Conservation (phyloP, 2,329 filamentous ascomycete species). For the Neofusicoccum cordaticola region DNA sequence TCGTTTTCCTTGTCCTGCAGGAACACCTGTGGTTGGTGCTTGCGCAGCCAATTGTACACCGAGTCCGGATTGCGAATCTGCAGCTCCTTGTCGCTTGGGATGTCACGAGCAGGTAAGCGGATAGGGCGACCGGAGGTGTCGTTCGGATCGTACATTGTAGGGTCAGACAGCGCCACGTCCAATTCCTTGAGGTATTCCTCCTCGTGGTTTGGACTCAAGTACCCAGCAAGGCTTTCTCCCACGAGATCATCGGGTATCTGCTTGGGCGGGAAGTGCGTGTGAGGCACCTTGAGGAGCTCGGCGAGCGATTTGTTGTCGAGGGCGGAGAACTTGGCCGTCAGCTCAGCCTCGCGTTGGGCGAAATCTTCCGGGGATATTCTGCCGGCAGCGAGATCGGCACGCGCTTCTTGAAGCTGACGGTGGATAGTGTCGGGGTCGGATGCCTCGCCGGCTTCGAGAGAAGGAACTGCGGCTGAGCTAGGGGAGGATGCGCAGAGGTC, state of each 20-base stretch:
- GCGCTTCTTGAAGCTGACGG: slow-evolving; percentile 33
- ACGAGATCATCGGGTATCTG: slow-evolving; percentile 38
- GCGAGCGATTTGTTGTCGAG: slow-evolving; percentile 32
- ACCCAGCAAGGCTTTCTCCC: slow-evolving; percentile 59
- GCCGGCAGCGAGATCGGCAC: slow-evolving; percentile 31
- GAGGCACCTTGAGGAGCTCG: slow-evolving; percentile 41
- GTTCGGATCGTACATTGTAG: slow-evolving; percentile 53
- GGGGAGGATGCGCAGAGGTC: slow-evolving; percentile 52
- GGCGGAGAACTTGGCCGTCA: slow-evolving; percentile 28
- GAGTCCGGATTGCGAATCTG: slow-evolving; percentile 78
- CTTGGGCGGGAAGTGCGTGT: slow-evolving; percentile 36
- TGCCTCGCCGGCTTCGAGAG: slow-evolving; percentile 23
- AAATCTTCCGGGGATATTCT: slow-evolving; percentile 31
- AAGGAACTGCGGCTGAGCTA: slow-evolving; percentile 24
- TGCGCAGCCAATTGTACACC: slow-evolving; percentile 92
- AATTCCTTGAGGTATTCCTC: slow-evolving; percentile 70
- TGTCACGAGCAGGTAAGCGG: slow-evolving; percentile 37
- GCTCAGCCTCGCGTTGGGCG: slow-evolving; percentile 26
- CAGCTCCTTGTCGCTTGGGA: slow-evolving; percentile 48
- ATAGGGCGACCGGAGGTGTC: slow-evolving; percentile 38
- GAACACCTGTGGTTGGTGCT: slow-evolving; percentile 80
- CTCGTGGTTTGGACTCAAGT: slow-evolving; percentile 67
- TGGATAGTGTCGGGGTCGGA: slow-evolving; percentile 26
- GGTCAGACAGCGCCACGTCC: slow-evolving; percentile 53
- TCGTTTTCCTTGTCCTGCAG: slow-evolving; percentile 65